Percentiles rank a stretch among this genome's conserved stretches.
These are phyloP conservation scores for Penicillium sp. DNA, from an alignment of 2,329 filamentous ascomycete species.

Conservation along the genomic window DNA sequence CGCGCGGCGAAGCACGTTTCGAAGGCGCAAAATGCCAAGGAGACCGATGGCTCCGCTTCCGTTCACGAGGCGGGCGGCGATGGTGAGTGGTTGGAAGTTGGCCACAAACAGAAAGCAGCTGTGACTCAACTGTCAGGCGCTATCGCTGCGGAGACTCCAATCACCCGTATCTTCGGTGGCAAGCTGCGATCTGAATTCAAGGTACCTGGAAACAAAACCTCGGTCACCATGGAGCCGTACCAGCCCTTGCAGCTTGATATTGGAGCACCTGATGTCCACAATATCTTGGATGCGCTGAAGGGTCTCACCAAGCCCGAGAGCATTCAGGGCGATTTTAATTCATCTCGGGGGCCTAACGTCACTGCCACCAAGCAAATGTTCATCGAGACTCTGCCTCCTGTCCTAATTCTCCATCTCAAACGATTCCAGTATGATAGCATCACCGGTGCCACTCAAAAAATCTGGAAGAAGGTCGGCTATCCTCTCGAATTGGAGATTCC, in stretches of 20 bases:
- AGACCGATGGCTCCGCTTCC: slow-evolving; percentile 29
- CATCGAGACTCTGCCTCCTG: slow-evolving; percentile 83
- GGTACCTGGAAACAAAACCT: slow-evolving; percentile 79
- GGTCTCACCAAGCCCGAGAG: slow-evolving; percentile 77
- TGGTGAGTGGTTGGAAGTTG: slow-evolving; percentile 91
- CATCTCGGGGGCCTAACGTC: slow-evolving; percentile 67
- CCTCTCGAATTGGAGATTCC: slow-evolving; percentile 92
- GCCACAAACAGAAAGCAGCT: slow-evolving; percentile 79
- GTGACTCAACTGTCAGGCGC: slow-evolving; percentile 80
- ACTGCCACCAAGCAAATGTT: slow-evolving; percentile 89
- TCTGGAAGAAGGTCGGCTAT: slow-evolving; percentile 97
- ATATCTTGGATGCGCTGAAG: slow-evolving; percentile 85
- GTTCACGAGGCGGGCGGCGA: slow-evolving; percentile 43
- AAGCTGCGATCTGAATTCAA: slow-evolving; percentile 83
- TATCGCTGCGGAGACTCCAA: slow-evolving; percentile 66
- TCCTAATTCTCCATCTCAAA: slow-evolving; percentile 91
- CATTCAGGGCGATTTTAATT: slow-evolving; percentile 77
- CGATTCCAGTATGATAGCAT: slow-evolving; percentile 92
- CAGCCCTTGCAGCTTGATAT: slow-evolving; percentile 94
- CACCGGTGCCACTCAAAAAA: slow-evolving; percentile 80
- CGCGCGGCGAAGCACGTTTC: slow-evolving; percentile 60
- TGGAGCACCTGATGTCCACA: slow-evolving; percentile 75
- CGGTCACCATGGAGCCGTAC: slow-evolving; percentile 87
- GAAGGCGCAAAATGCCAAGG: slow-evolving; percentile 42
- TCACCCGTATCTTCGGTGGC: slow-evolving; percentile 92